These are phyloP conservation scores for Passalora sequoiae DNA, from an alignment of 2,329 filamentous ascomycete genomes.

Conservation along the genomic window DNA sequence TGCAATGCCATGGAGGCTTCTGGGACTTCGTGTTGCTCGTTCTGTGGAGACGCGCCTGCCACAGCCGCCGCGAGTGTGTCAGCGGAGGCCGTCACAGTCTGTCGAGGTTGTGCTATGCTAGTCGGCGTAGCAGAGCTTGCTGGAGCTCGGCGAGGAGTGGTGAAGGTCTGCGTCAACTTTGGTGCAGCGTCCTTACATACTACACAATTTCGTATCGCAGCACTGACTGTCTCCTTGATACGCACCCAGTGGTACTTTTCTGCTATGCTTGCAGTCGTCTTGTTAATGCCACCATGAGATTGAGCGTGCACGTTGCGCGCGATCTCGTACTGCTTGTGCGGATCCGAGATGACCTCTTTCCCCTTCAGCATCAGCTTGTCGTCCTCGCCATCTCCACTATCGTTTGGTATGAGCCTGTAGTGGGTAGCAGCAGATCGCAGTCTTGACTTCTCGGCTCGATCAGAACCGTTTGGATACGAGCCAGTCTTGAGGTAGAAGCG, in stretches of 20 bases:
- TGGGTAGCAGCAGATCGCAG: conserved; percentile 90
- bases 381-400: conserved; percentile 45
- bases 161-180: conserved; percentile 14
- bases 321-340: conserved; percentile 84
- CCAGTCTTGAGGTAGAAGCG: conserved; percentile 93
- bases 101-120: not conserved
- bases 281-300: conserved; percentile 92
- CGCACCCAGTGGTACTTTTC: conserved; percentile 96
- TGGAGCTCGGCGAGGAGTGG: conserved; percentile 7
- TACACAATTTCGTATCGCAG: conserved; percentile 85
- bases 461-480: conserved; percentile 87
- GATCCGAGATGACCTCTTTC: conserved; percentile 93
- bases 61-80: conserved; percentile 9
- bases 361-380: conserved; percentile 94
- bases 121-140: conserved; percentile 4
- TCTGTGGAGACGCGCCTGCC: conserved; percentile 5
- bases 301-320: conserved; percentile 68
- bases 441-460: conserved; percentile 91
- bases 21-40: conserved; percentile 8
- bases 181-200: conserved; percentile 73
- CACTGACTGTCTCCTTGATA: conserved; percentile 94
- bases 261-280: conserved; percentile 89
- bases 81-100: conserved; percentile 14
- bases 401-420: conserved; percentile 67
- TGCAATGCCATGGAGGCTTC: conserved; percentile 31